Base-by-base conservation (phyloP, 2,329 filamentous ascomycete species). In the Fusarium sterilihyphosum region DNA sequence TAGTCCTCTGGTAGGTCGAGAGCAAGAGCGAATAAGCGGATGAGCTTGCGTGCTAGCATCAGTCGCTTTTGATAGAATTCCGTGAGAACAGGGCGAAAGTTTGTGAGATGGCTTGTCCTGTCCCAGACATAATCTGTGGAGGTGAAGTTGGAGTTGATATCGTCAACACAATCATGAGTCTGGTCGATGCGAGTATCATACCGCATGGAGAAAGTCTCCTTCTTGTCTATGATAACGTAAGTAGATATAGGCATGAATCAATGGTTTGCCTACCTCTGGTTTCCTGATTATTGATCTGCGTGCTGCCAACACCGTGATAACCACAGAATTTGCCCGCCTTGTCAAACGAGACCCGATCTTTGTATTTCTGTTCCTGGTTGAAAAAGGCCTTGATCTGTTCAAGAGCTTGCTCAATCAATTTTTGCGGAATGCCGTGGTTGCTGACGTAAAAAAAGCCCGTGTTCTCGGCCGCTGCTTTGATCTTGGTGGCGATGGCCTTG, bases 251-350 rank as follows among this genome's bases (percentile, higher is more conserved):
- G 11, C 5, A 11, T 8, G 14, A 35, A 35, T 16, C 33, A 35
- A 22, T 4, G 1, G 13, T 11, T 22, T 35, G 4, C 26, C 0
- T 59, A 67, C 65, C 65, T 60, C 35, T 67, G 0, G 61, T 67
- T 40, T 67, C 65, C 5, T 59, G 41, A 9, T 66, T 67, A 11
- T 67, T 67, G 10, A 67, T 67, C n/a, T 67, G 65, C 2, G 65
- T 67, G 11, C 24, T 52, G 7, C 65, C 65, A 4, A 67, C 37
- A 2, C 65, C 65, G 2, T 67, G 65, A 22, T 67, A 67, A 7
- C 65, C 65, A 24, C 65, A 67, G 3, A 67, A 67, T n/a, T 67
- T 67, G 14, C 65, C 61, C 18, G 65, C 65, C 13, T 67, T 67
- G 2, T 35, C 40, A 17, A 67, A 67, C 6, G 65, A 38, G 8